These are phyloP conservation scores for Candida saitoana DNA, from an alignment of 805 yeast species.

Conservation along the genomic window DNA sequence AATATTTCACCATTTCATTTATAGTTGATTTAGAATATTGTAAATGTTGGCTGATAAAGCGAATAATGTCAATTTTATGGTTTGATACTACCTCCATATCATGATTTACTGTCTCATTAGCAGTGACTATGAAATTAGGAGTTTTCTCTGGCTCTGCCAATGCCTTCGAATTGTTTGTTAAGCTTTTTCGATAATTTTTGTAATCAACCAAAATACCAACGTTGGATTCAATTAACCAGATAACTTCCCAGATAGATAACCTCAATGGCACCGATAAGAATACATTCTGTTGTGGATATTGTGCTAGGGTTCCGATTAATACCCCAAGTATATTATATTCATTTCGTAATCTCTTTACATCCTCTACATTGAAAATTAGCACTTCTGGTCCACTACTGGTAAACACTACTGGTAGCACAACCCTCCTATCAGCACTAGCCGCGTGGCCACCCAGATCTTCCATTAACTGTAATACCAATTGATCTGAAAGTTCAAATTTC, in stretches of 20 bases:
- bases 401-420: constrained; percentile 9
- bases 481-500: not conserved
- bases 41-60: constrained; percentile 5
- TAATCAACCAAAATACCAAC: constrained; percentile 45
- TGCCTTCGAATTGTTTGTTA: not conserved
- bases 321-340: constrained; percentile 67
- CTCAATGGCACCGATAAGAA: constrained; percentile 80
- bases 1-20: constrained; percentile 7
- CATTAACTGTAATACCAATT: not conserved
- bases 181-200: constrained; percentile 12
- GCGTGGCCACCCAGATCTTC: not conserved
- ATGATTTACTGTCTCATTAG: not conserved
- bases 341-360: constrained; percentile 51
- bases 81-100: not conserved
- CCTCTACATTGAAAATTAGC: constrained; percentile 55
- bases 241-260: constrained; percentile 66
- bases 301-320: constrained; percentile 76
- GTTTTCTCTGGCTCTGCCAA: not conserved
- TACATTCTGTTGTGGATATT: constrained; percentile 91
- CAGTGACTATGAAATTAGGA: not conserved
- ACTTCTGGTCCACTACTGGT: constrained; percentile 25
- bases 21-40: not conserved
- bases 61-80: not conserved
- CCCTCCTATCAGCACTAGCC: not conserved
- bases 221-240: constrained; percentile 52